These are phyloP conservation scores for Apiotrichum porosum DNA, from an alignment of 1,284 basidiomycete genomes.

Conservation along the genomic window DNA sequence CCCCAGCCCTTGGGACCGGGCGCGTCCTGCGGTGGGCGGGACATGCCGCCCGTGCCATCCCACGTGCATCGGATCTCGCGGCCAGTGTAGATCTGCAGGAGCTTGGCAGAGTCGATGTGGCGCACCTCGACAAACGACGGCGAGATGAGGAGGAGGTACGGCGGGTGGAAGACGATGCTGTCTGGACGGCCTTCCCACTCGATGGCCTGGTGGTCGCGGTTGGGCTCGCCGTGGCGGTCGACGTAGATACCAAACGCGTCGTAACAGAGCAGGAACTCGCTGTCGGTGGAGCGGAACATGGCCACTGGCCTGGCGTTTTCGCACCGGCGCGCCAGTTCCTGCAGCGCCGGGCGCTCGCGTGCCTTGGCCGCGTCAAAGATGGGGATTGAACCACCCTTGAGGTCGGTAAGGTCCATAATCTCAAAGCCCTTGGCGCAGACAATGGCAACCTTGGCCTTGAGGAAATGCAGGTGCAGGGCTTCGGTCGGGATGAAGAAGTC, in stretches of 20 bases:
- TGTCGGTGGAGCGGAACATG: conserved; percentile 82
- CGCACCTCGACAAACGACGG: conserved; percentile 88
- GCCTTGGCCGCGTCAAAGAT: conserved; percentile 57
- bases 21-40: conserved; percentile 24
- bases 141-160: conserved; percentile 86
- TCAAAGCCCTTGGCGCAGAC: conserved; percentile 91
- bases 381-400: conserved; percentile 79
- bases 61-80: conserved; percentile 78
- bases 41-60: conserved; percentile 52
- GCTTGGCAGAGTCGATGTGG: conserved; percentile 73
- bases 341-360: conserved; percentile 64
- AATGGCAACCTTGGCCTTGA: conserved; percentile 85
- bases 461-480: conserved; percentile 80
- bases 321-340: conserved; percentile 70
- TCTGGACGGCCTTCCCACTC: conserved; percentile 94
- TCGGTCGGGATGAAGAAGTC: conserved; percentile 90
- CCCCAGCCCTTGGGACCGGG: conserved; percentile 46
- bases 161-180: conserved; percentile 78
- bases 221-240: conserved; percentile 68
- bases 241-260: conserved; percentile 76
- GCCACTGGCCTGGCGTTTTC: conserved; percentile 75
- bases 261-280: conserved; percentile 89
- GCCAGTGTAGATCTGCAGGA: conserved; percentile 82
- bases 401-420: conserved; percentile 87
- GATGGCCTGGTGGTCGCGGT: conserved; percentile 63